Evolutionary conservation across 331 rosid species (phyloP).

Genomic region (Erythrophleum ivorense): DNA sequence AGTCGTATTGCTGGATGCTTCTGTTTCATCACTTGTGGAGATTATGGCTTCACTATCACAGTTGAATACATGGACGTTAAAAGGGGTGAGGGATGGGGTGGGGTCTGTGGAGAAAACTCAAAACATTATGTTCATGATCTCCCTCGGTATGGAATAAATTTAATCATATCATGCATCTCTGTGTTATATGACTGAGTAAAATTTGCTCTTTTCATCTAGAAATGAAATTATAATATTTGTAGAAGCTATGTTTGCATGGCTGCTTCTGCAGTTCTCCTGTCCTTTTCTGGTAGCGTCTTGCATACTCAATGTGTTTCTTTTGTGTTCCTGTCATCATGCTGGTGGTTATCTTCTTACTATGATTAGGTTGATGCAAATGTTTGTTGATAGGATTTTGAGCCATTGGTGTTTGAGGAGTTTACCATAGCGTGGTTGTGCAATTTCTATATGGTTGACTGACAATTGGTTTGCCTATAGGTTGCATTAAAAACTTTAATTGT

Average conservation of each 20-base stretch:
- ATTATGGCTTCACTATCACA: slow-evolving; percentile 30
- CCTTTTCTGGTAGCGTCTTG: slow-evolving; percentile 8
- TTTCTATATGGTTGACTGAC: slow-evolving; percentile 42
- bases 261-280: slow-evolving; percentile 7
- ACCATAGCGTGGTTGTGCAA: not conserved
- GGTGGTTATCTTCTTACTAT: not conserved
- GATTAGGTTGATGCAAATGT: slow-evolving; percentile 13
- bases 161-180: slow-evolving; percentile 6
- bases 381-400: not conserved
- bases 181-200: not conserved
- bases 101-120: not conserved
- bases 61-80: slow-evolving; percentile 25
- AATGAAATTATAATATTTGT: slow-evolving; percentile 21
- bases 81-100: not conserved
- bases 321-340: not conserved
- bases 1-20: slow-evolving; percentile 20
- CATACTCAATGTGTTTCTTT: not conserved
- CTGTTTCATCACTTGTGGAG: slow-evolving; percentile 15
- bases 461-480: slow-evolving; percentile 62
- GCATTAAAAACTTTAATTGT: slow-evolving; percentile 91
- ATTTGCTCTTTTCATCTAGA: not conserved
- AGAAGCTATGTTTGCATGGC: not conserved
- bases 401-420: not conserved
- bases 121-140: slow-evolving; percentile 31
- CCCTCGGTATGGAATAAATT: not conserved